Conservation (phyloP, 192 early-diverging fungal genomes). For the Podila horticola region DNA sequence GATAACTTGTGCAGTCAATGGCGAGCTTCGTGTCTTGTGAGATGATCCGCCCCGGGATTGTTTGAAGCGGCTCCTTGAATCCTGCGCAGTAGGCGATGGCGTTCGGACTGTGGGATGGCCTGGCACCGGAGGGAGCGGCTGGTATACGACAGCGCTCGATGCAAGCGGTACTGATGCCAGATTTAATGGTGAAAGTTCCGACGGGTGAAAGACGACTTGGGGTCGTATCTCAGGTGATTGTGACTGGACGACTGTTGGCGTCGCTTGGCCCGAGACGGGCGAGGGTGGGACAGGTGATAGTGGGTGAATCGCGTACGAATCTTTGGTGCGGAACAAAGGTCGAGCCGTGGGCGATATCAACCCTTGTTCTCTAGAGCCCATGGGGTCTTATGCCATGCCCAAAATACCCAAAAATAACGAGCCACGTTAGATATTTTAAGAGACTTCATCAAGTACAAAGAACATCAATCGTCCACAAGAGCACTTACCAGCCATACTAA, state of each 20-base stretch:
- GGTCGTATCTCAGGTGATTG: slow-evolving; percentile 39
- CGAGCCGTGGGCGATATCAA: not conserved
- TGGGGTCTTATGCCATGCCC: slow-evolving; percentile 6
- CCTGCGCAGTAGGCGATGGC: slow-evolving; percentile 12
- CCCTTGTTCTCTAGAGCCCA: slow-evolving; percentile 8
- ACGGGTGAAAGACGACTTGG: slow-evolving; percentile 10
- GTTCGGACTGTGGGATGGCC: not conserved
- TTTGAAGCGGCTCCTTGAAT: slow-evolving; percentile 9
- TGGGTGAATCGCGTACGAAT: slow-evolving; percentile 27
- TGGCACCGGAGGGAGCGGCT: slow-evolving; percentile 39
- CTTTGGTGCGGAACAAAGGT: slow-evolving; percentile 22
- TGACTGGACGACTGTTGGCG: slow-evolving; percentile 26
- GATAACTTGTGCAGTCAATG: not conserved
- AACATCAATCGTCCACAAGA: not conserved
- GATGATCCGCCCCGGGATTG: not conserved
- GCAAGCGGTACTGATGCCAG: slow-evolving; percentile 16
- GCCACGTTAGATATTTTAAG: not conserved
- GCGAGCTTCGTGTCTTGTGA: not conserved
- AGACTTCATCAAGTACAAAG: too few relatives aligned
- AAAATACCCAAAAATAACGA: not conserved
- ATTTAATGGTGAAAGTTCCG: slow-evolving; percentile 11
- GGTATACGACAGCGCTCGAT: slow-evolving; percentile 11
- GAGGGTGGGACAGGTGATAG: slow-evolving; percentile 28
- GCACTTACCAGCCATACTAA: slow-evolving; percentile 26
- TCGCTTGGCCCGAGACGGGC: slow-evolving; percentile 29